Base-by-base conservation (phyloP, 129 eudicot genomes). In the Lactuca saligna region DNA sequence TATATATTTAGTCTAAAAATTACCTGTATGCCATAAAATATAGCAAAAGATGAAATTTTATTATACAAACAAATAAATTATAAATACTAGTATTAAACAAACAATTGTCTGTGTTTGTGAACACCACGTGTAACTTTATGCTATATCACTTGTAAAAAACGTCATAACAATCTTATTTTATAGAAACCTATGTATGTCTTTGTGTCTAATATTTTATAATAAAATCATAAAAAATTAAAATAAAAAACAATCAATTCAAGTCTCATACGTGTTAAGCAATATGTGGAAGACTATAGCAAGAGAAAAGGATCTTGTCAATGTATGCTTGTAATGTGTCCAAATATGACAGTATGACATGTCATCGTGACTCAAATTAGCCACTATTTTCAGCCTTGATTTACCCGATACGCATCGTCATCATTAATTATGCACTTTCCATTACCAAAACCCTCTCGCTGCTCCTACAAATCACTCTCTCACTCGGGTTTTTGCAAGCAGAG, bases 391-490 rank as follows among this genome's bases (percentile, higher is more conserved):
- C 51, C 3, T 46, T 46, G 11, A 11, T 46, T 35, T 2, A 46
- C 15, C 49, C 49, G 13, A 8, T 42, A 42, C 49, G 49, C 51
- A 46, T 46, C 51, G 3, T 46, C 51, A 8, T 12, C 51, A 46
- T 46, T 46, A 46, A 46, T 12, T 46, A 12, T 46, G 5, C 51
- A 46, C 15, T 46, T 11, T 2, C 51, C 51, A n/a, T 46, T 11
- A 2, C 51, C 51, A n/a, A 62, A 39, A 15, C 67, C 33, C 53
- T 37, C 66, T 32, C 58, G 3, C 58, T 49, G n/a, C 70, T 48
- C 35, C 34, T 60, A 46, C 46, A 34, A 56, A 56, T 54, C 39
- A 37, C 62, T 33, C 4, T 42, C 72, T 67, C 20, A 33, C 8
- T 25, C 20, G 34, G 12, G 51, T 46, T 46, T 46, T 10, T 8